Evolutionary conservation across 2,329 filamentous ascomycete species (phyloP), one percentile per base, ranked within the genome.

Genomic region (Cladophialophora yegresii): DNA sequence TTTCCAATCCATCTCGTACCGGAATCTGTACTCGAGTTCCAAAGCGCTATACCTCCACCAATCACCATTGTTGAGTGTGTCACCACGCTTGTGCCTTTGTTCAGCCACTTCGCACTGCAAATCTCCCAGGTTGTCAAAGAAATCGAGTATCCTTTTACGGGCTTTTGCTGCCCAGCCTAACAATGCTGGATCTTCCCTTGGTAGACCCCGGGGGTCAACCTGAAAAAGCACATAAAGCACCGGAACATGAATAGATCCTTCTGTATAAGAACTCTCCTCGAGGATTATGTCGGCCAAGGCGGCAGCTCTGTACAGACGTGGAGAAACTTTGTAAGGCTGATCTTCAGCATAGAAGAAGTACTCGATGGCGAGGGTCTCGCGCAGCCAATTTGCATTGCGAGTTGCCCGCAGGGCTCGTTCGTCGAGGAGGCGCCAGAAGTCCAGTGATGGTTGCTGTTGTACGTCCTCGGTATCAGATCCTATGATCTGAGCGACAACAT

Each of bases 221-320:
- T n/a, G 12, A 23, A 61, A 61, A 20, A 61, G 50, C 16, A 61
- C 58, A 23, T 61, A 32, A 22, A 61, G 58, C 12, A 22, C 58
- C 8, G 50, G 36, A 12, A 61, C 33, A 22, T 43, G 43, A 36
- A 30, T 54, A 28, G n/a, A 32, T 54, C 50, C 22, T 28, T 36
- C n/a, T 13, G 3, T 12, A 30, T 26, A 22, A 20, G 53, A 22
- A n/a, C 3, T 16, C 13, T 60, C 13, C 4, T 60, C 57, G 8
- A 60, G 10, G n/a, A 12, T 40, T 10, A 51, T 20, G 22, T 54
- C 58, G 6, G 58, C 58, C 30, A 32, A 9, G 5, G 58, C 58
- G n/a, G 58, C 58, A 54, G 58, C 50, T 45, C 58, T 54, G 58
- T 61, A 61, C 32, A 61, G 43, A 9, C 58, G 58, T 20, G 58